Evolutionary conservation across 345 rosid genomes (phyloP), one percentile per base, ranked within the genome.

Genomic region (Syzygium oleosum): DNA sequence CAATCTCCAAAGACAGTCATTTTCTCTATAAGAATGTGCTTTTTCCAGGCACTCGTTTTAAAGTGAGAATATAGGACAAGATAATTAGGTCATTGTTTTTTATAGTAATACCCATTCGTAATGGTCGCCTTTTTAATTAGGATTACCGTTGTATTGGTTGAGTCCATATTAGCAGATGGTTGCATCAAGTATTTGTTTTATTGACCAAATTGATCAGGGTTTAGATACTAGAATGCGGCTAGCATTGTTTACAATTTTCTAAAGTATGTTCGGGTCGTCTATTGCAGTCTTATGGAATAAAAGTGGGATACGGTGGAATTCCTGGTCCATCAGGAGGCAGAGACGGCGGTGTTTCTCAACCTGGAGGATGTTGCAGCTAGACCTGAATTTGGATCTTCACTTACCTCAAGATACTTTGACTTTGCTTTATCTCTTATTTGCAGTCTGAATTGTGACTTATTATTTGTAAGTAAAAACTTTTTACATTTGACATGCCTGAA

Each of bases 301-400:
- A 98, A 91, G 98, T 98, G 51, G 99, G 99, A 86, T 96, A 96
- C 41, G 99, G 99, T 86, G 99, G 98, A 89, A 94, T 98, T 87
- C 97, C 99, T 0, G 99, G 99, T 88, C 97, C 99, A 84, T 94
- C 98, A 25, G 99, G 97, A 52, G 96, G 96, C 88, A 94, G 96
- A 90, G 98, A 95, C 87, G 99, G 98, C 34, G 90, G 93, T 68
- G 91, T 94, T 85, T 93, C 99, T 84, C 98, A 94, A 91, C 94
- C 91, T 53, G 98, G 98, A 89, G 98, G 98, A 73, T 98, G 99
- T 91, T 98, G 99, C 94, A 80, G 92, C 88, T 98, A 90, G 95
- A 90, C 85, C 25, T 61, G 83, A 73, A 38, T 19, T 73, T 73
- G 83, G 83, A 73, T 38, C 83, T 73, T 73, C 83, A 38, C 83